Conservation (phyloP, 257 asterid species). For the Solanum rostratum region DNA sequence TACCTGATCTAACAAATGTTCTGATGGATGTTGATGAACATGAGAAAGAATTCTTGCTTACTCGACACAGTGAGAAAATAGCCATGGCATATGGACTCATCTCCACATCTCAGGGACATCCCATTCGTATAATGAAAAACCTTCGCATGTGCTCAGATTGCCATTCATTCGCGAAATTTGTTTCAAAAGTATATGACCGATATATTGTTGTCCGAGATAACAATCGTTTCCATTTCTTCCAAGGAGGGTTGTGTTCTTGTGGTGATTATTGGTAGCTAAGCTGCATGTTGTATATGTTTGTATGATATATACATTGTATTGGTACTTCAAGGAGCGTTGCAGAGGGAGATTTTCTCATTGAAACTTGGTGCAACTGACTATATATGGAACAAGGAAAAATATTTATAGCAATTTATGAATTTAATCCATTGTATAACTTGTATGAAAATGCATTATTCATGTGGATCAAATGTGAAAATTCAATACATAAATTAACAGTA, state of each 20-base stretch:
- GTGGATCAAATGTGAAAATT: neutral
- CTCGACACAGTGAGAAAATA: slow-evolving; percentile 42
- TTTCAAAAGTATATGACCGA: slow-evolving; percentile 29
- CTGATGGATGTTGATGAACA: slow-evolving; percentile 28
- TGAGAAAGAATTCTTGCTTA: slow-evolving; percentile 39
- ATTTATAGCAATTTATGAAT: too few relatives aligned
- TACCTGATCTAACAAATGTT: slow-evolving; percentile 34
- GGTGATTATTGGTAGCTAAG: slow-evolving; percentile 39
- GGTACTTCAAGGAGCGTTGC: too few relatives aligned
- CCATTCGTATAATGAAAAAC: slow-evolving; percentile 37
- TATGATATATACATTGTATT: neutral
- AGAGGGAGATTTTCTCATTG: too few relatives aligned
- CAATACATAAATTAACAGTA: neutral
- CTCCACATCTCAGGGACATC: slow-evolving; percentile 19
- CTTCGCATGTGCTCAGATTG: slow-evolving; percentile 53
- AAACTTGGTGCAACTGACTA: too few relatives aligned
- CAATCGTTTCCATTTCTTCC: slow-evolving; percentile 43
- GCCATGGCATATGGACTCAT: slow-evolving; percentile 47
- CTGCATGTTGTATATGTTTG: neutral
- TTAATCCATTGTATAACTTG: neutral
- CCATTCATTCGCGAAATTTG: slow-evolving; percentile 38
- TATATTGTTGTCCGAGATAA: slow-evolving; percentile 34
- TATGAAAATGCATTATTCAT: neutral
- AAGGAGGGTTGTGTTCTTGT: slow-evolving; percentile 44
- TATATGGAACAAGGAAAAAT: too few relatives aligned